These are phyloP conservation scores for Fusarium irregulare DNA, from an alignment of 2,329 filamentous ascomycete species.

Conservation along the genomic window DNA sequence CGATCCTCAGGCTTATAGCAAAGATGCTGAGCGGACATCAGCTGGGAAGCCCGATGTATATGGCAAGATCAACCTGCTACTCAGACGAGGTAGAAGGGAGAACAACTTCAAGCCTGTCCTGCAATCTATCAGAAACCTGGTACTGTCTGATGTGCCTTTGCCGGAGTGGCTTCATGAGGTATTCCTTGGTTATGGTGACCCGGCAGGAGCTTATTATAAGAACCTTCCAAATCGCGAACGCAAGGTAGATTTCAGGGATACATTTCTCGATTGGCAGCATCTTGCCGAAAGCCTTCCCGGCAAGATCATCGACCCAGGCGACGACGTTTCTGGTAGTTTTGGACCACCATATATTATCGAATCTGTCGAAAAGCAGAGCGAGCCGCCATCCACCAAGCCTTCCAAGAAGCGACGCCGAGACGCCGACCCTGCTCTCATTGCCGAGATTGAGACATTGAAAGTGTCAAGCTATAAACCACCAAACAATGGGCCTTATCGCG, in stretches of 20 bases:
- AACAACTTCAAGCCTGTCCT: constrained; percentile 98
- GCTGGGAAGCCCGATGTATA: constrained; percentile 83
- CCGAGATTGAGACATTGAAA: constrained; percentile 74
- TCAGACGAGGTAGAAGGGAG: constrained; percentile 85
- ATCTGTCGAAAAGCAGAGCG: constrained; percentile 65
- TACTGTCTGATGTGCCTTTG: constrained; percentile 84
- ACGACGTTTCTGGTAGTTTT: constrained; percentile 78
- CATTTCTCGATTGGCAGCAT: constrained; percentile 96
- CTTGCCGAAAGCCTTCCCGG: constrained; percentile 90
- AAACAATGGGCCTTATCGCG: constrained; percentile 89
- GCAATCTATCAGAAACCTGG: constrained; percentile 88
- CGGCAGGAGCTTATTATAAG: constrained; percentile 86
- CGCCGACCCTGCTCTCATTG: constrained; percentile 72
- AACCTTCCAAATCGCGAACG: constrained; percentile 81
- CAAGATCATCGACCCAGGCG: constrained; percentile 82
- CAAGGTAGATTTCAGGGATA: constrained; percentile 90
- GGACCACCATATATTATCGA: constrained; percentile 89
- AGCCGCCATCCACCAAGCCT: constrained; percentile 65
- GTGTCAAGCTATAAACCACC: constrained; percentile 91
- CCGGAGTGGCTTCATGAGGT: constrained; percentile 96
- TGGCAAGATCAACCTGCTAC: constrained; percentile 83
- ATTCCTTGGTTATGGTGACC: constrained; percentile 97
- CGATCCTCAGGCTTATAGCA: constrained; percentile 80
- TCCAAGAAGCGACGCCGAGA: constrained; percentile 91
- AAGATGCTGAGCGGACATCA: constrained; percentile 74